These are phyloP conservation scores for Daedalea quercina DNA, from an alignment of 768 basidiomycete species.

Conservation along the genomic window DNA sequence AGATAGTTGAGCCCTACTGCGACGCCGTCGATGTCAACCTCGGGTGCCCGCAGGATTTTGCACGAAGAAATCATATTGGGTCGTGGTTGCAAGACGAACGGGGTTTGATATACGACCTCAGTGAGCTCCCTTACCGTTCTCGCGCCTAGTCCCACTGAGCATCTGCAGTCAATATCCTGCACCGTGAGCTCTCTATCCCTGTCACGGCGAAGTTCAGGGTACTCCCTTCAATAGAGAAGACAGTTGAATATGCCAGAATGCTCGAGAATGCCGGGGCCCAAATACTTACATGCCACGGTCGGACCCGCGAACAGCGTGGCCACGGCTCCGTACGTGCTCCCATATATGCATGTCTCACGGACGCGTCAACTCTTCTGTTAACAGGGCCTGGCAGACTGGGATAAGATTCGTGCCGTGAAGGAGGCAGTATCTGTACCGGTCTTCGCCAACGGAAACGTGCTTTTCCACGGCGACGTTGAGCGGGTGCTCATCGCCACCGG, in stretches of 20 bases:
- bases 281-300: conserved; percentile 92
- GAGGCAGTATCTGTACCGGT: conserved; percentile 86
- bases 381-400: conserved; percentile 85
- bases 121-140: conserved; percentile 37
- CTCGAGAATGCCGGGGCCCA: conserved; percentile 93
- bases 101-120: conserved; percentile 78
- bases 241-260: conserved; percentile 93
- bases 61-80: conserved; percentile 79
- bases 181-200: conserved; percentile 78
- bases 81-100: conserved; percentile 93
- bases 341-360: background rate
- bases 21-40: conserved; percentile 95
- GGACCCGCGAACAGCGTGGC: conserved; percentile 87
- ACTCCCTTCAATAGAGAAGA: conserved; percentile 79
- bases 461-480: conserved; percentile 79
- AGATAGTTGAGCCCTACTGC: conserved; percentile 66
- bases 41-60: conserved; percentile 95
- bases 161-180: conserved; percentile 72
- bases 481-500: conserved; percentile 79
- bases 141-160: background rate
- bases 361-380: background rate
- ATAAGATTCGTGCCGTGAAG: conserved; percentile 87
- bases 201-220: conserved; percentile 96
- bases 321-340: conserved; percentile 54
- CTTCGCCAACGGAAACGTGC: conserved; percentile 94